Evolutionary conservation across 2,329 filamentous ascomycete genomes (phyloP), one percentile per base, ranked within the genome.

Genomic region (Grosmannia huntii): DNA sequence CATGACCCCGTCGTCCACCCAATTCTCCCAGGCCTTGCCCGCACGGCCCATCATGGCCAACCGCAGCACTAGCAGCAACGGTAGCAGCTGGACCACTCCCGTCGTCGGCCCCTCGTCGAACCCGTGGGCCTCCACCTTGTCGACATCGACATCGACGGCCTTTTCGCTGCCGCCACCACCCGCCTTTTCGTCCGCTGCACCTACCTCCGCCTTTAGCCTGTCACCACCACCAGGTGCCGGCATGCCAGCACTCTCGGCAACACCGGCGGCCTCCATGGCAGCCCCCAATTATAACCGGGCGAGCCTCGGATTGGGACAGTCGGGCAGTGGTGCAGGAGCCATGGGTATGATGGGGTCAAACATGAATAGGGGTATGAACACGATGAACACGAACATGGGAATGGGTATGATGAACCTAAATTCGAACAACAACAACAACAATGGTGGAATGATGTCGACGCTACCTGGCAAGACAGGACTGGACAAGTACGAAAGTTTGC

Each of bases 401-500:
- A 59, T 6, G 61, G 41, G 41, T 7, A 19, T n/a, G 52, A 68
- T 64, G 66, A 65, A 60, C 31, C 65, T 69, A 60, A 67, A 68
- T 16, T 66, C 67, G 61, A 64, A 64, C 55, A 68, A 55, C 59
- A 60, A 58, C 48, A 59, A 57, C 16, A 54, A 19, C 14, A 53
- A 60, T 60, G 33, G 33, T 38, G 36, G 12, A 38, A 64, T 66
- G 63, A 66, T 68, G 63, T 62, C 66, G 27, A 66, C 60, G 44
- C 71, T 69, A 57, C 67, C 67, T 46, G 60, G 69, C 59, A 77
- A 75, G 64, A 76, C 77, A 5, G 82, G 83, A 0, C 72, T 87
- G 70, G 83, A 85, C 69, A 84, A 83, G 71, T 87, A 86, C 63
- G 79, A 84, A 68, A 87, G 84, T 71, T 67, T 87, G 63, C 69